phyloP scores from a whole-genome alignment of 352 stramenopile species.

The Saprolegnia parasitica region DNA sequence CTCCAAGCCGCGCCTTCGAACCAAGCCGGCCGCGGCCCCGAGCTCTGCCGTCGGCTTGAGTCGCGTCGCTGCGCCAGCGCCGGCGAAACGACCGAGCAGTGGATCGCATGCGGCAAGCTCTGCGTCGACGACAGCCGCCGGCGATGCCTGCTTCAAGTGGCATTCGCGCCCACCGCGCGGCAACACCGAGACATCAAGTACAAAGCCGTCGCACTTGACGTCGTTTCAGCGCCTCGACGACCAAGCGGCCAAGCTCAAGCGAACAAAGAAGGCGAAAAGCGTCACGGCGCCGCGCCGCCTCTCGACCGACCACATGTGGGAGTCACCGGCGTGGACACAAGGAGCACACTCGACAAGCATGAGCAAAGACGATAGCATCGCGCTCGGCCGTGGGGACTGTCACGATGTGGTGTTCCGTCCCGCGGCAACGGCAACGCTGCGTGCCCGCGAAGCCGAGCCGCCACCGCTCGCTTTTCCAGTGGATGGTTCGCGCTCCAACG shows the following conservation, averaged over 20 bases:
- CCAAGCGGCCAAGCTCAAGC: neutral
- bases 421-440: no score
- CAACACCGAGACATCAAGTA: neutral
- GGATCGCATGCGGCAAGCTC: no score
- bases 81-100: neutral
- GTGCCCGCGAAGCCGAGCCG: no score
- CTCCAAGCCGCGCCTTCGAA: neutral
- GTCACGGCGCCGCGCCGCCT: neutral
- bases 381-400: no score
- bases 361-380: no score
- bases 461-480: no score
- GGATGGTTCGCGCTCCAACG: no score
- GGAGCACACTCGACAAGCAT: no score
- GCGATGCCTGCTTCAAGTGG: neutral
- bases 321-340: neutral
- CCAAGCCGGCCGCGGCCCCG: neutral
- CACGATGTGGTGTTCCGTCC: no score
- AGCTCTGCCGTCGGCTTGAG: neutral
- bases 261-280: neutral
- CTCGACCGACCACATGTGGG: neutral
- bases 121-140: no score
- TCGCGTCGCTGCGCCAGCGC: neutral
- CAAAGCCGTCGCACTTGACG: neutral
- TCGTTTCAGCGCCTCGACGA: neutral
- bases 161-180: neutral